Evolutionary conservation across 2,329 filamentous ascomycete species (phyloP), one percentile per base, ranked within the genome.

Genomic region (Monascus ruber): DNA sequence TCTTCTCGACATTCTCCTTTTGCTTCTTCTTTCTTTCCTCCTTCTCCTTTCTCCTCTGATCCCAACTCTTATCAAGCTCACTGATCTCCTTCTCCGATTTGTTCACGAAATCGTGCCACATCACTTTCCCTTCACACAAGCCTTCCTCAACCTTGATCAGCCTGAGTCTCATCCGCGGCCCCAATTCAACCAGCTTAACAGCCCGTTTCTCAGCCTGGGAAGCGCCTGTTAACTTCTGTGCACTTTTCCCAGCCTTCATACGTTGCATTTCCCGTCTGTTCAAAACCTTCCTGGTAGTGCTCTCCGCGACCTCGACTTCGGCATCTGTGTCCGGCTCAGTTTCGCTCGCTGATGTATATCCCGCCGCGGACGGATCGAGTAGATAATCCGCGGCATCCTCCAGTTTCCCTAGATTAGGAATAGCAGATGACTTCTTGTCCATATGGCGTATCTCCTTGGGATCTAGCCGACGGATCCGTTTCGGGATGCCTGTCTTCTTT

Each of bases 131-230:
- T 25, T 76, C 74, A 53, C 87, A 95, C 5, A 96, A 65, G 1
- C 89, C 91, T 52, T 98, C 91, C 58, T 98, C 91, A 4, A 98
- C 88, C 68, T 98, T 98, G 40, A 86, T 88, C 64, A 98, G 70
- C 27, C 89, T 79, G 32, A 98, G 68, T 44, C 77, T 82, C 83
- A 98, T 81, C 39, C 91, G 78, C 1, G 91, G 91, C 0, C 91
- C 91, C 1, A 98, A 69, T 64, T 98, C 91, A 3, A 94, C 81
- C 5, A 98, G 71, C 59, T 94, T 95, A 24, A 98, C 85, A 0
- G 85, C 88, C 34, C 86, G 78, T 51, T 85, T 85, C 64, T 94
- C 85, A 5, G 93, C 82, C 43, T 67, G 62, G 26, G 54, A 71
- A 6, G 46, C 48, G 63, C 56, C 58, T 8, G 45, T 49, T 31